Evolutionary conservation across 371 early-diverging fungal genomes (phyloP).

Genomic region (Basidiobolus heterosporus): DNA sequence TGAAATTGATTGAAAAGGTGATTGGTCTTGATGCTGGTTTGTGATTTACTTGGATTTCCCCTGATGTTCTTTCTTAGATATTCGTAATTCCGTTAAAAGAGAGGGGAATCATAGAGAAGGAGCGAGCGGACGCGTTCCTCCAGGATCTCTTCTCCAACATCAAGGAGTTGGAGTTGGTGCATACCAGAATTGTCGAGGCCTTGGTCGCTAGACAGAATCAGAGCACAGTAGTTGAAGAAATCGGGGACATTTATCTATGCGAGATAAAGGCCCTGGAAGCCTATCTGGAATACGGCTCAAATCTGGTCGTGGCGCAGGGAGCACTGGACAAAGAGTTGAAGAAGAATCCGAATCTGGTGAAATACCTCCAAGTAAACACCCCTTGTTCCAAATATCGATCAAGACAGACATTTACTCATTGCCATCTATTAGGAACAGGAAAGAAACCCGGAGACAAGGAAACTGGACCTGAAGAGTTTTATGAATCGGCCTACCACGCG

Average conservation of each 20-base stretch:
- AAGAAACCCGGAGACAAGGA: constrained; percentile 57
- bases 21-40: too few relatives aligned
- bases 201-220: constrained; percentile 54
- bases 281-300: constrained; percentile 76
- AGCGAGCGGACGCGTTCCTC: constrained; percentile 34
- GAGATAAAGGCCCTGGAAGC: constrained; percentile 55
- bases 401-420: too few relatives aligned
- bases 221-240: constrained; percentile 43
- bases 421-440: constrained; percentile 32
- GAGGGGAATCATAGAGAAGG: constrained; percentile 28
- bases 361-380: too few relatives aligned
- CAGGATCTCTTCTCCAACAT: constrained; percentile 69
- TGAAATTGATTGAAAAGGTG: constrained; percentile 31
- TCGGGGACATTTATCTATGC: constrained; percentile 71
- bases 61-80: constrained; percentile 47
- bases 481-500: constrained; percentile 75
- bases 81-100: constrained; percentile 41
- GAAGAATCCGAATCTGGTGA: too few relatives aligned
- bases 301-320: constrained; percentile 69
- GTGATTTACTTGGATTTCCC: too few relatives aligned
- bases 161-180: constrained; percentile 46
- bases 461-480: constrained; percentile 65
- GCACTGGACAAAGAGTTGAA: constrained; percentile 30
- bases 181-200: constrained; percentile 39
- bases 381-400: too few relatives aligned